Evolutionary conservation across 768 basidiomycete genomes (phyloP).

Genomic region (Botryobasidium botryosum): DNA sequence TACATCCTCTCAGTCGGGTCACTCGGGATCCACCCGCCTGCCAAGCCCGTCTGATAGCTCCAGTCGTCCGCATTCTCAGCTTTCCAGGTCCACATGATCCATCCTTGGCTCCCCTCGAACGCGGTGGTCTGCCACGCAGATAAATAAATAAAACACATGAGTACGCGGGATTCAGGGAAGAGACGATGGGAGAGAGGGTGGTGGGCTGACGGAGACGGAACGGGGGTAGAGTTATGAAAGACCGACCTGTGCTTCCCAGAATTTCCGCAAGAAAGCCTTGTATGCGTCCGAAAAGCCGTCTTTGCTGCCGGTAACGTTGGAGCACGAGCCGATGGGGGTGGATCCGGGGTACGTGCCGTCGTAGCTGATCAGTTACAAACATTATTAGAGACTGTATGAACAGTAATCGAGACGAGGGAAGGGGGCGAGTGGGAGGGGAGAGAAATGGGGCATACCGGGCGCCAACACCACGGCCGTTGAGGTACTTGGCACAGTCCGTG

Average conservation of each 20-base stretch:
- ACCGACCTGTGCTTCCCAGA: constrained; percentile 59
- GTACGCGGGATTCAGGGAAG: too few relatives aligned
- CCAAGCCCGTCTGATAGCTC: constrained; percentile 57
- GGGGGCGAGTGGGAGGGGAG: too few relatives aligned
- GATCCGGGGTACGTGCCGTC: constrained; percentile 54
- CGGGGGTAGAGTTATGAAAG: not conserved
- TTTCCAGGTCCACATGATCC: not conserved
- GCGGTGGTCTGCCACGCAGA: too few relatives aligned
- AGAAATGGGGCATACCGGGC: not conserved
- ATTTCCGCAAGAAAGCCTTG: constrained; percentile 29
- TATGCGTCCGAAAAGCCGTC: constrained; percentile 44
- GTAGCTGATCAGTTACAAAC: constrained; percentile 23
- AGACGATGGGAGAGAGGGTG: too few relatives aligned
- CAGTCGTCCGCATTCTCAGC: constrained; percentile 56
- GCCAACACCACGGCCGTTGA: constrained; percentile 69
- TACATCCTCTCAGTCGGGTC: not conserved
- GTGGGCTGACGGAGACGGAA: too few relatives aligned
- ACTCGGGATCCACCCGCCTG: constrained; percentile 58
- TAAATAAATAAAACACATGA: too few relatives aligned
- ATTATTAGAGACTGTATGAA: too few relatives aligned
- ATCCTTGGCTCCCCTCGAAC: not conserved
- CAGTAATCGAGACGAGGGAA: too few relatives aligned
- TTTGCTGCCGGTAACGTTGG: constrained; percentile 44
- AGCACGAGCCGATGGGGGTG: constrained; percentile 53
- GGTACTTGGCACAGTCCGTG: constrained; percentile 50